Evolutionary conservation across 352 stramenopile species (phyloP), one percentile per base, ranked within the genome.

Genomic region (Globisporangium canariense): DNA sequence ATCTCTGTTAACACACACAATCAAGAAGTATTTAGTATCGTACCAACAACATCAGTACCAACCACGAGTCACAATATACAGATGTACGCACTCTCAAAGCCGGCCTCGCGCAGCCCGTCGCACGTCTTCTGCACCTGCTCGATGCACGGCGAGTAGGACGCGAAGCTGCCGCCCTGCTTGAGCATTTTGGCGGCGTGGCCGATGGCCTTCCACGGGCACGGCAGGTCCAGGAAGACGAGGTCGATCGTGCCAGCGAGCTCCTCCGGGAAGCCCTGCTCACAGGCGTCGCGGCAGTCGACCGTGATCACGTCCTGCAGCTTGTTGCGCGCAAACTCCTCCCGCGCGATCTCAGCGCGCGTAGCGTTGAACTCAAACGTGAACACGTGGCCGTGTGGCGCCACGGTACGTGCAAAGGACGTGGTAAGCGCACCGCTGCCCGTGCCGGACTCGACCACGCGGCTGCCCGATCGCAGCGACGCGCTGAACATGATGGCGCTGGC

Each of bases 321-420:
- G 72, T 99, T 98, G 57, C 81, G 81, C 54, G 74, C 65, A 73
- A 99, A 99, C 71, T 99, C 97, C 5, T 97, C 75, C 11, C 77
- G 69, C 2, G 98, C 98, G 51, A 93, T 93, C 51, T 96, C 70
- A 3, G 93, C 97, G 49, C 98, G 83, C 59, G 91, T 81, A 51
- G 89, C 76, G 73, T 99, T 99, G 74, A 99, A 99, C 79, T 99
- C 98, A 70, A 98, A 99, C 11, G 96, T 99, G 70, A 98, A 97
- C 11, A 98, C 85, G 66, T 97, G 89, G 51, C 95, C 94, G n/a
- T 78, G 68, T 0, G 94, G 93, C 46, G 78, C 81, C 40, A 98
- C 96, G 0, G 88, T 94, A 38, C 88, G 82, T n/a, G 95, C 78
- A 50, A 99, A 93, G 30, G 85, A 90, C 66, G 94, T 96, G 49